Evolutionary conservation across 495 filamentous ascomycete species (phyloP).

Genomic region (Physcia stellaris): DNA sequence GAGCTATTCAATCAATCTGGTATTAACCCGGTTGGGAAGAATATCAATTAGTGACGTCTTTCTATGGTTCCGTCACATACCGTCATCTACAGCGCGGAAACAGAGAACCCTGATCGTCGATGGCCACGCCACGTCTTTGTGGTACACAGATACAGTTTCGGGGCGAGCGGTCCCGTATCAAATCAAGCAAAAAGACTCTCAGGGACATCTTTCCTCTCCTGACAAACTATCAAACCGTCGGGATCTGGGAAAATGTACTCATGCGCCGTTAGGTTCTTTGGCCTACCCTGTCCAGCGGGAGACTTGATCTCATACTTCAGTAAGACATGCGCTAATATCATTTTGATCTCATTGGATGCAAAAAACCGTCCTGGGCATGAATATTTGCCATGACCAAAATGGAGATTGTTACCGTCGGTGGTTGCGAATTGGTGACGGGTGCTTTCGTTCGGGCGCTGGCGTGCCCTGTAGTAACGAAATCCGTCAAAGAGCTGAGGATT

Average conservation of each 20-base stretch:
- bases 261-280: background rate
- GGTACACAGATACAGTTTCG: too few relatives aligned
- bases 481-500: slow-evolving; percentile 14
- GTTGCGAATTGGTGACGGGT: slow-evolving; percentile 7
- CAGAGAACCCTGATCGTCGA: too few relatives aligned
- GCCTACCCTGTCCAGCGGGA: background rate
- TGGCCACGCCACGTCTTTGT: too few relatives aligned
- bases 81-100: too few relatives aligned
- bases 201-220: too few relatives aligned
- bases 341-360: slow-evolving; percentile 11
- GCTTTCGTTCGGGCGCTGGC: slow-evolving; percentile 1
- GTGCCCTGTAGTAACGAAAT: slow-evolving; percentile 10
- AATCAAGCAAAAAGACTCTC: too few relatives aligned
- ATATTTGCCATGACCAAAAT: slow-evolving; percentile 15
- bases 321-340: slow-evolving; percentile 1
- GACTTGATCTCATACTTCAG: slow-evolving; percentile 4
- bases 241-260: background rate
- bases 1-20: too few relatives aligned
- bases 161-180: too few relatives aligned
- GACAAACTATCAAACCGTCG: too few relatives aligned
- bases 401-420: slow-evolving; percentile 1
- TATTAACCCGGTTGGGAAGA: too few relatives aligned
- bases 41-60: too few relatives aligned
- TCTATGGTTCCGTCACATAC: too few relatives aligned
- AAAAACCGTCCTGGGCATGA: slow-evolving; percentile 18